A percentile compares a stretch with the other conserved stretches of the same genome.
These are phyloP conservation scores for Sedum album DNA, from an alignment of 164 flowering plant genomes.

Conservation along the genomic window DNA sequence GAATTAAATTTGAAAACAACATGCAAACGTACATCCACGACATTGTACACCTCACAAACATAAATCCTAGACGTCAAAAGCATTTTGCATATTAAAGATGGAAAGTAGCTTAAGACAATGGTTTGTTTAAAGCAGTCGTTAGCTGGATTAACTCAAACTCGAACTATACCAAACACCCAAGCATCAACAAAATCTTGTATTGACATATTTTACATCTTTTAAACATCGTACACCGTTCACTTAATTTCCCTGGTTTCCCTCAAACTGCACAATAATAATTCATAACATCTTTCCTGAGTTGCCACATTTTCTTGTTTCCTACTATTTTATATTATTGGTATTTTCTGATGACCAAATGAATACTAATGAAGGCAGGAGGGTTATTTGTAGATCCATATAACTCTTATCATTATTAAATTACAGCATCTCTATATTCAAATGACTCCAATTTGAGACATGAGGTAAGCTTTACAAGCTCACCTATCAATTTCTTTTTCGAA, in stretches of 20 bases:
- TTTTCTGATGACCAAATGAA: not conserved
- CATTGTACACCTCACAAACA: too few species aligned
- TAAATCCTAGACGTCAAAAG: too few species aligned
- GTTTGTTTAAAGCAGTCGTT: too few species aligned
- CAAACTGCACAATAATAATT: not conserved
- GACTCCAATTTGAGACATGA: not conserved
- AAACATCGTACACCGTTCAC: too few species aligned
- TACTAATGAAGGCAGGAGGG: not conserved
- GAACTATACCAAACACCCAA: too few species aligned
- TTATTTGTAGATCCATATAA: not conserved
- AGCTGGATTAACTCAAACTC: too few species aligned
- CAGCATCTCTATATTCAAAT: not conserved
- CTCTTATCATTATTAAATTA: not conserved
- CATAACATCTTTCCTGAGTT: not conserved
- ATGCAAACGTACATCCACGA: too few species aligned
- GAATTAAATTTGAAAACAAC: too few species aligned
- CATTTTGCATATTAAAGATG: too few species aligned
- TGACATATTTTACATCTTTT: too few species aligned
- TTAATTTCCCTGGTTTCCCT: not conserved
- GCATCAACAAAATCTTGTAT: too few species aligned
- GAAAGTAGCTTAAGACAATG: too few species aligned
- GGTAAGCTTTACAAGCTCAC: conserved; percentile 23
- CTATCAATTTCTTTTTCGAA: conserved; percentile 76
- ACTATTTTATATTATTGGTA: not conserved
- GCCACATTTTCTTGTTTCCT: not conserved